Conservation (phyloP, 2,329 filamentous ascomycete species). For the Xylaria sp. region DNA sequence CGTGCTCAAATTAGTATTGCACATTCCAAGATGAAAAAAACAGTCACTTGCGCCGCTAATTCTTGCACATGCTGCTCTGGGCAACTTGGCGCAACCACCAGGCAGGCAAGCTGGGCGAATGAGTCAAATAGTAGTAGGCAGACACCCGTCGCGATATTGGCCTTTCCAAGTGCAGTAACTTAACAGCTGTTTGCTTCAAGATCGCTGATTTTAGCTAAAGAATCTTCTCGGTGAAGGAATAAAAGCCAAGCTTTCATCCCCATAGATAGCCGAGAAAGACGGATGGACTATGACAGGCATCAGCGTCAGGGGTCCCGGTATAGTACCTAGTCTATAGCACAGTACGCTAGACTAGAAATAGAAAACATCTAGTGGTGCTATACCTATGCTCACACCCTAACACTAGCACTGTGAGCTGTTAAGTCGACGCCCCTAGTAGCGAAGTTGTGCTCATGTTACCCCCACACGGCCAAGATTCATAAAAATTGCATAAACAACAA, state of each 20-base stretch:
- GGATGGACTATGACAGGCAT: conserved; percentile 30
- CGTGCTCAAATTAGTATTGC: conserved; percentile 21
- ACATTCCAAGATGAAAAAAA: conserved; percentile 29
- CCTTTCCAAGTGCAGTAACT: background rate
- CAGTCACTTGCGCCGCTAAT: conserved; percentile 1
- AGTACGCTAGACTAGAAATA: conserved; percentile 6
- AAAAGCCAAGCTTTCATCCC: conserved; percentile 35
- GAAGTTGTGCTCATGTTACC: conserved; percentile 1
- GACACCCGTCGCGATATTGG: conserved; percentile 1
- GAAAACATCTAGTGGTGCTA: background rate
- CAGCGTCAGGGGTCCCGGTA: conserved; percentile 5
- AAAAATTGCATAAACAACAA: conserved; percentile 27
- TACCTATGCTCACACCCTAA: conserved; percentile 8
- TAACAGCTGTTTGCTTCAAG: conserved; percentile 11
- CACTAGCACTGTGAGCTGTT: conserved; percentile 9
- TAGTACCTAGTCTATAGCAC: background rate
- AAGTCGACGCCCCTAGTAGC: conserved; percentile 16
- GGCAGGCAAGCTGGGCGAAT: conserved; percentile 5
- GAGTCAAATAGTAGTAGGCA: conserved; percentile 18
- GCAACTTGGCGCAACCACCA: conserved; percentile 14
- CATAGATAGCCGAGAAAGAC: conserved; percentile 37
- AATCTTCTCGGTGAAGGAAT: conserved; percentile 20
- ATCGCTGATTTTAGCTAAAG: conserved; percentile 8
- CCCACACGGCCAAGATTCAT: conserved; percentile 16
- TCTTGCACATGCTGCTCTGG: conserved; percentile 6